Percentiles rank a stretch among this genome's conserved stretches.
phyloP scores from a whole-genome alignment of 2,329 filamentous ascomycete species.

The Tetracladium maxilliforme region DNA sequence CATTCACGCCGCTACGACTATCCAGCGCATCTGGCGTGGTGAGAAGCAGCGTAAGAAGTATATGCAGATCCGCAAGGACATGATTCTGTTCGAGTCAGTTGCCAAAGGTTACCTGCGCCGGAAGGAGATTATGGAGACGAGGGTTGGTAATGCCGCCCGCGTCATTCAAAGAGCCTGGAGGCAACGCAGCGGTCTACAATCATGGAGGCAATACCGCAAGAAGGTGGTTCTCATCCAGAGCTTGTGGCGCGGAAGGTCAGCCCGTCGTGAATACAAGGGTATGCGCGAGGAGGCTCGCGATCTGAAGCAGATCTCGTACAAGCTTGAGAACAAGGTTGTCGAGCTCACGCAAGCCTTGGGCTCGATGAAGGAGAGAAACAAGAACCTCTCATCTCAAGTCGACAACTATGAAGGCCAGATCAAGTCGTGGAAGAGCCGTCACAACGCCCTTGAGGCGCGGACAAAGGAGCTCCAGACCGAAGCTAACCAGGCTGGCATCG shows the following conservation, averaged over 20 bases:
- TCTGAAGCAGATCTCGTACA: conserved; percentile 98
- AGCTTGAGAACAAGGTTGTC: conserved; percentile 98
- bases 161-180: conserved; percentile 88
- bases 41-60: conserved; percentile 78
- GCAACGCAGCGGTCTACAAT: conserved; percentile 58
- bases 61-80: conserved; percentile 61
- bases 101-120: conserved; percentile 87
- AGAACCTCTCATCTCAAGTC: conserved; percentile 71
- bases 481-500: conserved; percentile 94
- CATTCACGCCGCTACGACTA: conserved; percentile 78
- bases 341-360: conserved; percentile 91
- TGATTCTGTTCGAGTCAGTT: conserved; percentile 77
- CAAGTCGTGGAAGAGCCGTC: conserved; percentile 87
- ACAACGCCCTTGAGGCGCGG: conserved; percentile 77
- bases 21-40: conserved; percentile 90
- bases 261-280: conserved; percentile 75
- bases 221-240: conserved; percentile 86
- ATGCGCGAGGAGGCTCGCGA: conserved; percentile 92
- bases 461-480: conserved; percentile 92
- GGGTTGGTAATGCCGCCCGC: conserved; percentile 78
- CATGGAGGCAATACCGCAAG: conserved; percentile 78
- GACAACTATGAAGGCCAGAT: conserved; percentile 94
- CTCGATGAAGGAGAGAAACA: conserved; percentile 89
- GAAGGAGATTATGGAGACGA: conserved; percentile 85
- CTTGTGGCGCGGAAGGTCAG: conserved; percentile 75